phyloP scores from a whole-genome alignment of 805 yeast genomes.

The Sporopachydermia lactativora region DNA sequence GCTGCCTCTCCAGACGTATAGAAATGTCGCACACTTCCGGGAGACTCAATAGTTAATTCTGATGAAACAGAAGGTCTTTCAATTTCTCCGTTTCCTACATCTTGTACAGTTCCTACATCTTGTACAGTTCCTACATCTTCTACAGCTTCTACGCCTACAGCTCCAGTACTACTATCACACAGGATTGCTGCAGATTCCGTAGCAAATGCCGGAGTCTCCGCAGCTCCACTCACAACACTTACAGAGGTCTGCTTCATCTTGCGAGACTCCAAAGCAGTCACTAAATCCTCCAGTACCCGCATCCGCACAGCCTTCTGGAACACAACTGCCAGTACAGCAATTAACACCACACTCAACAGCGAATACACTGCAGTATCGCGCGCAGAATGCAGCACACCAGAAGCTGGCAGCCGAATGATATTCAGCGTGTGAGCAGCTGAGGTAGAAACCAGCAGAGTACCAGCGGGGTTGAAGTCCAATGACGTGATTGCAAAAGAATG shows the following conservation, averaged over 20 bases:
- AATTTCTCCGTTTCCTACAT: not conserved
- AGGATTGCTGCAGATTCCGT: too few relatives aligned
- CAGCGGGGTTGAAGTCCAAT: conserved; percentile 55
- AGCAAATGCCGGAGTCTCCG: too few relatives aligned
- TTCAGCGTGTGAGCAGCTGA: conserved; percentile 67
- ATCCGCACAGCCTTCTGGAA: conserved; percentile 12
- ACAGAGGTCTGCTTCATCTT: too few relatives aligned
- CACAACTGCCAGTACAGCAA: conserved; percentile 14
- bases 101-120: not conserved
- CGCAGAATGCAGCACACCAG: conserved; percentile 6
- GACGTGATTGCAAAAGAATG: conserved; percentile 72
- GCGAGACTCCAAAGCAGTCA: conserved; percentile 1
- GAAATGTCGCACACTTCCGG: too few relatives aligned
- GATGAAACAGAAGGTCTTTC: too few relatives aligned
- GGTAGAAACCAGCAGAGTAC: conserved; percentile 50
- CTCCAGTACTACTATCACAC: too few relatives aligned
- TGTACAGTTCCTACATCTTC: not conserved
- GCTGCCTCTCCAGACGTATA: not conserved
- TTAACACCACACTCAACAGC: conserved; percentile 10
- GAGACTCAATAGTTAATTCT: too few relatives aligned
- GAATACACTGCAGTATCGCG: conserved; percentile 10
- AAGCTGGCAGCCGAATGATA: conserved; percentile 42
- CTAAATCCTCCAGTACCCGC: conserved; percentile 21
- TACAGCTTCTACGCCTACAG: too few relatives aligned
- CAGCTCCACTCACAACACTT: too few relatives aligned